These are phyloP conservation scores for Wickerhamomyces queroliae DNA, from an alignment of 805 yeast species.

Conservation along the genomic window DNA sequence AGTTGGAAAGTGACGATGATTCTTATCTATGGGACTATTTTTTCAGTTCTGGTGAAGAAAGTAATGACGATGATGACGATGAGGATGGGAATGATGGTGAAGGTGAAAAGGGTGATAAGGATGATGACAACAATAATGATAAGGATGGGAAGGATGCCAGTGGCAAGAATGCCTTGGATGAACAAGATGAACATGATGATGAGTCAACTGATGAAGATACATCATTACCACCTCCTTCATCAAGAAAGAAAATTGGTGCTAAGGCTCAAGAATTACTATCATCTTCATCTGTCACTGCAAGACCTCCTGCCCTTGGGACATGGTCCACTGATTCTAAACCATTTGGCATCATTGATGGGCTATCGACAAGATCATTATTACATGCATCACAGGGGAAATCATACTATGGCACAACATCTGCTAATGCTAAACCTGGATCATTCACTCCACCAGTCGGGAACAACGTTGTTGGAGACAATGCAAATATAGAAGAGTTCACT, in stretches of 20 bases:
- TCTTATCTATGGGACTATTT: slow-evolving; percentile 72
- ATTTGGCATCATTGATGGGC: slow-evolving; percentile 91
- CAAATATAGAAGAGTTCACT: slow-evolving; percentile 38
- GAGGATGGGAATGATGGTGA: slow-evolving; percentile 10
- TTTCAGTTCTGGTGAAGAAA: slow-evolving; percentile 39
- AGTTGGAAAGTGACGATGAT: slow-evolving; percentile 20
- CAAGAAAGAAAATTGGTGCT: slow-evolving; percentile 55
- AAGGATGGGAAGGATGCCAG: slow-evolving; percentile 8
- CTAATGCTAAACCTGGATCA: slow-evolving; percentile 1
- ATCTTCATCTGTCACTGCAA: slow-evolving; percentile 73
- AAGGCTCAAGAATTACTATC: slow-evolving; percentile 92
- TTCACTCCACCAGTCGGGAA: slow-evolving; percentile 16
- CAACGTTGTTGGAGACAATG: no score
- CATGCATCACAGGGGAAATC: slow-evolving; percentile 27
- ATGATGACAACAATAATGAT: slow-evolving; percentile 17
- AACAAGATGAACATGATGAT: slow-evolving; percentile 48
- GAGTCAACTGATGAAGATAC: slow-evolving; percentile 94
- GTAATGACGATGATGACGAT: slow-evolving; percentile 17
- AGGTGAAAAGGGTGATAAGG: slow-evolving; percentile 27
- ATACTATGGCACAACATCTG: no score
- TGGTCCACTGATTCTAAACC: slow-evolving; percentile 86
- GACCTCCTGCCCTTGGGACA: slow-evolving; percentile 91
- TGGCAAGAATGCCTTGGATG: slow-evolving; percentile 17
- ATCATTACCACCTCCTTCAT: slow-evolving; percentile 67
- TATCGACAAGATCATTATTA: slow-evolving; percentile 76